Conservation (phyloP, 495 filamentous ascomycete species). For the Aspergillus carlsbadensis region DNA sequence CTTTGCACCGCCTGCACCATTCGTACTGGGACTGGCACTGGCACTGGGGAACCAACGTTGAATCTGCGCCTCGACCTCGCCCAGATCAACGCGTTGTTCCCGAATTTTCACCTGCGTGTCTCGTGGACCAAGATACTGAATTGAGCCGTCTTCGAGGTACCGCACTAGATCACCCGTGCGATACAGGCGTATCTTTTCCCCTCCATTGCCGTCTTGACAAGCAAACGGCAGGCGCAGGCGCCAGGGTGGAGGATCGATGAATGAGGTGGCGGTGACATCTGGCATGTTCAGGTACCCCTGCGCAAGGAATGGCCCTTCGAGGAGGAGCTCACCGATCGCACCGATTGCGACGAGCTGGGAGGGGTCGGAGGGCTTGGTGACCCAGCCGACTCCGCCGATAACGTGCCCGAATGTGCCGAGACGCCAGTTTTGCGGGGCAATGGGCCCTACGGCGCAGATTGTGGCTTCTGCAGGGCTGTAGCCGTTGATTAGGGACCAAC, state of each 20-base stretch:
- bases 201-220: neutral
- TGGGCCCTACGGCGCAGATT: neutral
- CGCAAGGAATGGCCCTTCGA: conserved; percentile 43
- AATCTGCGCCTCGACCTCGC: conserved; percentile 42
- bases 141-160: conserved; percentile 10
- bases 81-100: conserved; percentile 41
- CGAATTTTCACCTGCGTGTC: conserved; percentile 47
- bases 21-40: too few species aligned
- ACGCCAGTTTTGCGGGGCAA: neutral
- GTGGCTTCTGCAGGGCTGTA: conserved; percentile 11
- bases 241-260: conserved; percentile 35
- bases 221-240: conserved; percentile 24
- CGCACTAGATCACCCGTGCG: conserved; percentile 32
- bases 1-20: neutral
- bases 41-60: too few species aligned
- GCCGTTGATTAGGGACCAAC: conserved; percentile 13
- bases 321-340: conserved; percentile 41
- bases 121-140: conserved; percentile 20
- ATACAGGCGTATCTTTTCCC: conserved; percentile 4
- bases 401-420: neutral
- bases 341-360: conserved; percentile 39
- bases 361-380: conserved; percentile 13
- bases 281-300: conserved; percentile 40
- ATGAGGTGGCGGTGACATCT: conserved; percentile 30
- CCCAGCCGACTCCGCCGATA: neutral